Conservation (phyloP, 2,329 filamentous ascomycete genomes). For the Fonsecaea erecta region DNA sequence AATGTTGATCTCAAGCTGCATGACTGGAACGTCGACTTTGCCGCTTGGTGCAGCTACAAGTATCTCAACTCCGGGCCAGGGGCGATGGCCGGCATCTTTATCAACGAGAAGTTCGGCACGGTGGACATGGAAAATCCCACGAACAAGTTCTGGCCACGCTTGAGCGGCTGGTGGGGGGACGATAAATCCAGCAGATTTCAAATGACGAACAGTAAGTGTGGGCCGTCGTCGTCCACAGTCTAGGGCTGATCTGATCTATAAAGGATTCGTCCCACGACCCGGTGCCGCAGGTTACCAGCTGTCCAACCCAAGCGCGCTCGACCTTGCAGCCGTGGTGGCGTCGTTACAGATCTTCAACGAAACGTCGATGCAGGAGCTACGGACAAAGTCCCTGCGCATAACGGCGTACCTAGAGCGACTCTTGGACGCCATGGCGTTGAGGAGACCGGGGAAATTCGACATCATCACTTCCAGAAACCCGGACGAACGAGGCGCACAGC, state of each 20-base stretch:
- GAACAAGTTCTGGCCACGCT: conserved; percentile 62
- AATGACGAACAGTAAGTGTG: conserved; percentile 57
- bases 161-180: conserved; percentile 84
- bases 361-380: conserved; percentile 70
- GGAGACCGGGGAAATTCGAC: conserved; percentile 52
- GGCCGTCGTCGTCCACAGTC: neutral
- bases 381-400: conserved; percentile 71
- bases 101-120: conserved; percentile 73
- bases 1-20: conserved; percentile 83
- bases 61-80: conserved; percentile 88
- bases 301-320: conserved; percentile 81
- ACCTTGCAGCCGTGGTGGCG: conserved; percentile 74
- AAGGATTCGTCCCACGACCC: conserved; percentile 71
- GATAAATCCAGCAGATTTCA: conserved; percentile 75
- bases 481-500: conserved; percentile 72
- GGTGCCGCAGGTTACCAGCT: conserved; percentile 83
- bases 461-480: conserved; percentile 74
- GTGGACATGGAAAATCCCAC: conserved; percentile 47
- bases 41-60: conserved; percentile 95
- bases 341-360: conserved; percentile 74
- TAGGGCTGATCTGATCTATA: conserved; percentile 1
- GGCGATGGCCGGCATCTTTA: conserved; percentile 77
- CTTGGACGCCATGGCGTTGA: conserved; percentile 47
- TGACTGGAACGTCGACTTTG: conserved; percentile 91
- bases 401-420: conserved; percentile 78